These are phyloP conservation scores for Arabis alpina DNA, from an alignment of 345 rosid species.

Conservation along the genomic window DNA sequence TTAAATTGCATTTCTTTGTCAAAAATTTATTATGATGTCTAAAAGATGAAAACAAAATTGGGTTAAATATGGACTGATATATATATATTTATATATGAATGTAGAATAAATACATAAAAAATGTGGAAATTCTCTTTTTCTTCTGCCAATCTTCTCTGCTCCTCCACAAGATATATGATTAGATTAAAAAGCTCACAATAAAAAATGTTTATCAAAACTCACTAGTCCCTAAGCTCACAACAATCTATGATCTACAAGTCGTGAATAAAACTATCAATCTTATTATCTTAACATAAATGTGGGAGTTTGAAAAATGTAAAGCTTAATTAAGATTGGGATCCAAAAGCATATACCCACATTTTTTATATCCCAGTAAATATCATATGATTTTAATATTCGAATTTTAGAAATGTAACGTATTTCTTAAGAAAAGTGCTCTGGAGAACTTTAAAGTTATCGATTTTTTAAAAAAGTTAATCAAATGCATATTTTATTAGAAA, in stretches of 20 bases:
- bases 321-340: constrained; percentile 4
- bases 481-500: constrained; percentile 15
- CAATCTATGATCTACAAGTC: background rate
- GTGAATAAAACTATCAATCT: constrained; percentile 7
- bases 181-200: no score
- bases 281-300: background rate
- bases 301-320: constrained; percentile 3
- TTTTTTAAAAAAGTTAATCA: constrained; percentile 17
- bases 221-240: no score
- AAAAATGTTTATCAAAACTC: no score
- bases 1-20: constrained; percentile 6
- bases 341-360: constrained; percentile 15
- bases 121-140: no score
- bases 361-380: background rate
- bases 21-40: background rate
- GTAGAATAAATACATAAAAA: no score
- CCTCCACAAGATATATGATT: no score
- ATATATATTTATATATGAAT: no score
- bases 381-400: constrained; percentile 8
- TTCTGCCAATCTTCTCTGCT: no score
- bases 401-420: constrained; percentile 30
- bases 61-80: background rate
- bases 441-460: constrained; percentile 26
- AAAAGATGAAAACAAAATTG: background rate
- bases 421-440: constrained; percentile 36